Conservation (phyloP, 768 basidiomycete genomes). For the Trametopsis cervina region DNA sequence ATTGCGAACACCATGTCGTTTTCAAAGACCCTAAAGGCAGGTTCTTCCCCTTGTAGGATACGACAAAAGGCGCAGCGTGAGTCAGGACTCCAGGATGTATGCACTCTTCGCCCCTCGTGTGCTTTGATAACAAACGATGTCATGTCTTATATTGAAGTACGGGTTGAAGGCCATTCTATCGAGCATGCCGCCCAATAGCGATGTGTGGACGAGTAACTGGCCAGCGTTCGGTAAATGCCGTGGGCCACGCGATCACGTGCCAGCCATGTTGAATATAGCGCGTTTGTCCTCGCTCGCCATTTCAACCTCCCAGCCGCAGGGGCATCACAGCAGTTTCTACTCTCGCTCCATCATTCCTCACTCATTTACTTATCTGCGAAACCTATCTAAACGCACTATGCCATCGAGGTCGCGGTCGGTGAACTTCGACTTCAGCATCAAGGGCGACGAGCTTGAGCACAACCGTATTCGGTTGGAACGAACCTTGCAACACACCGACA, state of each 20-base stretch:
- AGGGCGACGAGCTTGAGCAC: slow-evolving; percentile 68
- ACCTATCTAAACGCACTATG: not conserved
- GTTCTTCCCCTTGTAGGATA: slow-evolving; percentile 45
- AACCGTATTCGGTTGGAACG: slow-evolving; percentile 73
- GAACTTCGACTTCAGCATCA: slow-evolving; percentile 45
- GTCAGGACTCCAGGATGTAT: slow-evolving; percentile 43
- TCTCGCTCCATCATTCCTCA: not conserved
- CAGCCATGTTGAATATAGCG: not conserved
- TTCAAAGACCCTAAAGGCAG: slow-evolving; percentile 50
- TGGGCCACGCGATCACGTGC: not conserved
- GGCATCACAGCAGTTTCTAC: not conserved
- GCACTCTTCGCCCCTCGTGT: slow-evolving; percentile 41
- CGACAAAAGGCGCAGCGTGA: slow-evolving; percentile 57
- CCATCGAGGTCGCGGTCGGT: not conserved
- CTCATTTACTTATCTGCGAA: too few species aligned
- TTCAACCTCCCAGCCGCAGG: not conserved
- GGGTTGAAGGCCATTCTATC: too few species aligned
- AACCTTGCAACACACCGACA: slow-evolving; percentile 66
- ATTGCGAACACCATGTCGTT: slow-evolving; percentile 58
- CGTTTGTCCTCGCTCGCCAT: not conserved
- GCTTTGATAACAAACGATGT: slow-evolving; percentile 69
- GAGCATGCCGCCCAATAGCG: too few species aligned
- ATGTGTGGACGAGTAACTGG: too few species aligned
- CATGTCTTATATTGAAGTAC: too few species aligned
- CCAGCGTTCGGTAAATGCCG: not conserved